phyloP scores from a whole-genome alignment of 2,329 filamentous ascomycete species.

The Calonectria pteridis region DNA sequence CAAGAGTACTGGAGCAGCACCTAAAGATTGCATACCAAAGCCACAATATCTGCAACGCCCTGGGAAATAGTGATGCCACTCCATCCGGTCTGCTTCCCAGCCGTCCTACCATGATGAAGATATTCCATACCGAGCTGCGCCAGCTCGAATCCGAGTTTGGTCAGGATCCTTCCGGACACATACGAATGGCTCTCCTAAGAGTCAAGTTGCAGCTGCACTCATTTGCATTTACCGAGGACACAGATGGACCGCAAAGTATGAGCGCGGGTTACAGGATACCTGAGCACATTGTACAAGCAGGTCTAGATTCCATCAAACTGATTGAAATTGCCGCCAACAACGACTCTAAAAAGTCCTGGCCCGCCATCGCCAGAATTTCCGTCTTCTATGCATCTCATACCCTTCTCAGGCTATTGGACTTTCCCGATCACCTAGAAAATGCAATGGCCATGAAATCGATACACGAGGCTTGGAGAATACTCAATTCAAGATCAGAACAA shows the following conservation, averaged over 20 bases:
- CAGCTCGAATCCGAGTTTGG: background rate
- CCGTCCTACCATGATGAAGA: background rate
- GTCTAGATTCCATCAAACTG: background rate
- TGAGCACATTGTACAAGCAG: background rate
- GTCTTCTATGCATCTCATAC: conserved; percentile 3
- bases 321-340: background rate
- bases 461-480: conserved; percentile 1
- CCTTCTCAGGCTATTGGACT: background rate
- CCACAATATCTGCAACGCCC: conserved; percentile 12
- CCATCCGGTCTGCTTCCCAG: conserved; percentile 1
- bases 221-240: background rate
- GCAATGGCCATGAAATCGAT: conserved; percentile 2
- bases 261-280: background rate
- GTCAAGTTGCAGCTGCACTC: background rate
- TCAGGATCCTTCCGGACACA: background rate
- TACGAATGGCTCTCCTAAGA: background rate
- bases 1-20: background rate
- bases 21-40: conserved; percentile 11
- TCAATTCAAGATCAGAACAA: background rate
- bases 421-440: background rate
- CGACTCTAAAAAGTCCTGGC: background rate
- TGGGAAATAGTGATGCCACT: conserved; percentile 1
- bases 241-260: background rate
- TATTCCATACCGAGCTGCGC: background rate
- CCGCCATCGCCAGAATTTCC: background rate